Percentiles rank a stretch among this genome's conserved stretches.
These are phyloP conservation scores for Aspergillus hiratsukae DNA, from an alignment of 2,329 filamentous ascomycete species.

Conservation along the genomic window DNA sequence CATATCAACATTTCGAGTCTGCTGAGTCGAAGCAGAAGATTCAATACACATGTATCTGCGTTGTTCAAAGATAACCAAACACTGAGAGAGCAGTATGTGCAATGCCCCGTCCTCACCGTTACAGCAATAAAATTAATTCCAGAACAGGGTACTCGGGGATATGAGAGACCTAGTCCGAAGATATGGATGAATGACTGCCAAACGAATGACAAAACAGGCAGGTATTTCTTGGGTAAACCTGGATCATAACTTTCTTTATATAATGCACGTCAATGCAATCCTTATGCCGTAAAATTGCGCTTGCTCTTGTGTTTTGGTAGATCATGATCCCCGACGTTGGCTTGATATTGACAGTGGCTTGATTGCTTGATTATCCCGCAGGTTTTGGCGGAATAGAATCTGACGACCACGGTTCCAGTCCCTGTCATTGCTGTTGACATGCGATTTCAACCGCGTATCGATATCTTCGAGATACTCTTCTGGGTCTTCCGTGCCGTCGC, in stretches of 20 bases:
- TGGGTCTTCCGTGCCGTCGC: not conserved
- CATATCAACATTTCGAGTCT: not conserved
- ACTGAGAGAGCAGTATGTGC: conserved; percentile 26
- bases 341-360: not conserved
- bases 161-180: conserved; percentile 20
- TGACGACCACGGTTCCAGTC: not conserved
- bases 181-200: conserved; percentile 11
- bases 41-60: conserved; percentile 33
- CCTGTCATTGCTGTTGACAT: not conserved
- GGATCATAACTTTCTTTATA: too few relatives aligned
- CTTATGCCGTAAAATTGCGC: not conserved
- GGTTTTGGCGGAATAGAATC: not conserved
- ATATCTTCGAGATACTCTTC: not conserved
- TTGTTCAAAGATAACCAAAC: conserved; percentile 23
- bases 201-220: too few relatives aligned
- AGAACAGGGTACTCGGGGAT: conserved; percentile 19
- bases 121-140: conserved; percentile 1
- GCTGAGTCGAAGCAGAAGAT: conserved; percentile 22
- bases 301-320: not conserved
- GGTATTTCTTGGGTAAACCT: too few relatives aligned
- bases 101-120: not conserved
- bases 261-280: too few relatives aligned
- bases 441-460: not conserved
- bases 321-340: not conserved
- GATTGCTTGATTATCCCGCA: not conserved